Conservation (phyloP, 140 eudicot genomes). For the Ambrosia hybrid region DNA sequence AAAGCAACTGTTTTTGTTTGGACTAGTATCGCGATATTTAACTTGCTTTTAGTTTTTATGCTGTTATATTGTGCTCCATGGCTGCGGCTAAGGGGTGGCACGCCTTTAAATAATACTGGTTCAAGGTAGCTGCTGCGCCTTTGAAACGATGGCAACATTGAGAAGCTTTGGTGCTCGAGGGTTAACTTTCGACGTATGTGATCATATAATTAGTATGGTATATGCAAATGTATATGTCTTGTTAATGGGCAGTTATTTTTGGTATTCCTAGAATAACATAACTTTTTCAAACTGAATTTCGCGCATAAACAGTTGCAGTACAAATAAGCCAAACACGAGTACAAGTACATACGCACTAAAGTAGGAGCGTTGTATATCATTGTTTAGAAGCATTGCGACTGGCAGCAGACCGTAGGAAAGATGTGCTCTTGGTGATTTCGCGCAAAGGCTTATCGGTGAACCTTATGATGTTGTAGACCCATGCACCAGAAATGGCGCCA, state of each 20-base stretch:
- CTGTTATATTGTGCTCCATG: conserved; percentile 60
- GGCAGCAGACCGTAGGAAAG: conserved; percentile 52
- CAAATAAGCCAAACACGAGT: conserved; percentile 11
- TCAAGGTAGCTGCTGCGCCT: conserved; percentile 28
- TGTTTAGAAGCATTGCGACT: conserved; percentile 30
- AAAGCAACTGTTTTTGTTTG: conserved; percentile 65
- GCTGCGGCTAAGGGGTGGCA: conserved; percentile 31
- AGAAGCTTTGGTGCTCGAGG: conserved; percentile 4
- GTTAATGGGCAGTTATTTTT: neutral
- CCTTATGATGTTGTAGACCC: conserved; percentile 81
- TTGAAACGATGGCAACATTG: neutral
- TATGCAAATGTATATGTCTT: conserved; percentile 9
- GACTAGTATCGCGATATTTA: conserved; percentile 60
- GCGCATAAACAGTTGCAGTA: conserved; percentile 9
- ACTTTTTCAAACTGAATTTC: neutral
- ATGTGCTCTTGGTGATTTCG: conserved; percentile 68
- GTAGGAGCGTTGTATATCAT: conserved; percentile 4
- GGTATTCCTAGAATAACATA: neutral
- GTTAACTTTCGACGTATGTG: neutral
- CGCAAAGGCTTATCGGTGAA: conserved; percentile 74
- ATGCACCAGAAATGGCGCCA: conserved; percentile 83
- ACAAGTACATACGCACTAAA: conserved; percentile 15
- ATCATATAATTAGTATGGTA: neutral
- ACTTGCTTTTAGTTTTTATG: conserved; percentile 44
- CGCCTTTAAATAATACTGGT: conserved; percentile 20